phyloP scores from a whole-genome alignment of 1,284 basidiomycete species.

The Cryptococcus neoformans region DNA sequence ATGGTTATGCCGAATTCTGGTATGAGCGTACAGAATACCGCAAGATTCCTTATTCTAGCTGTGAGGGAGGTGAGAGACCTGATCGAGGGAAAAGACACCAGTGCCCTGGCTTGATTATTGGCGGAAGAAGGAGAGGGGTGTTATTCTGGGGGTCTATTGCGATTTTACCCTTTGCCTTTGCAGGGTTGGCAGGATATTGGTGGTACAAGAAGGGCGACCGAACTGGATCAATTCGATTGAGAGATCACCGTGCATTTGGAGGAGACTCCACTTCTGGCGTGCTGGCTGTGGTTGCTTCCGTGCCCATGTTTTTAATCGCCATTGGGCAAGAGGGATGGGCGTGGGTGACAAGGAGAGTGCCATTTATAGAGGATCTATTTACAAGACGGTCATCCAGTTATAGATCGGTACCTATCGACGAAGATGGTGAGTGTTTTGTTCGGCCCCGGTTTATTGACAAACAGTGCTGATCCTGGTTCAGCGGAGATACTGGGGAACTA shows the following conservation, averaged over 20 bases:
- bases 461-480: background rate
- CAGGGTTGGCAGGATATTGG: conserved; percentile 70
- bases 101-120: conserved; percentile 67
- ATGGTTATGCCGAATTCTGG: conserved; percentile 66
- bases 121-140: conserved; percentile 54
- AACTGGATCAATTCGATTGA: conserved; percentile 77
- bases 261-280: conserved; percentile 54
- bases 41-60: conserved; percentile 80
- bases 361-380: conserved; percentile 45
- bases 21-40: conserved; percentile 87
- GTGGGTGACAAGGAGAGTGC: conserved; percentile 55
- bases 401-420: conserved; percentile 75
- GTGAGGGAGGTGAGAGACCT: conserved; percentile 67
- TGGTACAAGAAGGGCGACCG: conserved; percentile 69
- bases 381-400: conserved; percentile 62
- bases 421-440: conserved; percentile 65
- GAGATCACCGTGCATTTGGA: conserved; percentile 54
- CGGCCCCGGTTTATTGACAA: too few relatives aligned
- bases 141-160: conserved; percentile 77
- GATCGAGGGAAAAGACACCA: conserved; percentile 68
- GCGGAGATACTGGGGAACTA: conserved; percentile 36
- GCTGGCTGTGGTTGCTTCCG: conserved; percentile 69
- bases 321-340: conserved; percentile 61
- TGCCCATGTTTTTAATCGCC: conserved; percentile 84
- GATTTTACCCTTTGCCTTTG: conserved; percentile 68